phyloP scores from a whole-genome alignment of 192 early-diverging fungal genomes.

The Thamnidium elegans region DNA sequence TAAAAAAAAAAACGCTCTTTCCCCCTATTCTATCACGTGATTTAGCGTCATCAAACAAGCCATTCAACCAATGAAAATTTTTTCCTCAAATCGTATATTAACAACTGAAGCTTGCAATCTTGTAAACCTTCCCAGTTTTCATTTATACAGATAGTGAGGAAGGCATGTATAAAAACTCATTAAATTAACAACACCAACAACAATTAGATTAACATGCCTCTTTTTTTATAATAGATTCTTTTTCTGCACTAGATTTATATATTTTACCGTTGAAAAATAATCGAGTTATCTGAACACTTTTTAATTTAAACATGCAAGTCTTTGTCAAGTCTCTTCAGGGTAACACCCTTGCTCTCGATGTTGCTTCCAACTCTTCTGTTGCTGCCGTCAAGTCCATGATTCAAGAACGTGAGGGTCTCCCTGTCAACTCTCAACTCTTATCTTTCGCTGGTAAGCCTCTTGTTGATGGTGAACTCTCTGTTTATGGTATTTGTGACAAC shows the following conservation, averaged over 20 bases:
- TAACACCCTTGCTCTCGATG: slow-evolving; percentile 58
- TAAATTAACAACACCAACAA: neutral
- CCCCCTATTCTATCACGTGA: slow-evolving; percentile 1
- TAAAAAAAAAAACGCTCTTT: neutral
- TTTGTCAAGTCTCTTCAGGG: slow-evolving; percentile 65
- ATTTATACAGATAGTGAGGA: slow-evolving; percentile 55
- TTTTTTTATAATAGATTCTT: slow-evolving; percentile 1
- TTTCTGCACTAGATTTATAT: slow-evolving; percentile 23
- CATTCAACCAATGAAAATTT: slow-evolving; percentile 32
- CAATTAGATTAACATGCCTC: neutral
- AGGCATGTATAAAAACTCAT: slow-evolving; percentile 31
- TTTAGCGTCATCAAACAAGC: neutral
- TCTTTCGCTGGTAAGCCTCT: slow-evolving; percentile 51
- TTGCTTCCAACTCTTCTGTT: slow-evolving; percentile 44
- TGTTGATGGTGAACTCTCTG: slow-evolving; percentile 44
- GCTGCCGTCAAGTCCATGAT: slow-evolving; percentile 55
- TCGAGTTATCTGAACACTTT: slow-evolving; percentile 50
- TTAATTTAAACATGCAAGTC: slow-evolving; percentile 47
- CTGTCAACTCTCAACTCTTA: slow-evolving; percentile 55
- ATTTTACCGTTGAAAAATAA: slow-evolving; percentile 45
- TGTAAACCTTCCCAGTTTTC: slow-evolving; percentile 30
- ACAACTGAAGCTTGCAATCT: neutral
- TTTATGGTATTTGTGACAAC: slow-evolving; percentile 61
- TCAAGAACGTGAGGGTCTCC: slow-evolving; percentile 57
- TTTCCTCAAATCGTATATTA: slow-evolving; percentile 4